Base-by-base conservation (phyloP, 306 rosid genomes). In the Fagus crenata region DNA sequence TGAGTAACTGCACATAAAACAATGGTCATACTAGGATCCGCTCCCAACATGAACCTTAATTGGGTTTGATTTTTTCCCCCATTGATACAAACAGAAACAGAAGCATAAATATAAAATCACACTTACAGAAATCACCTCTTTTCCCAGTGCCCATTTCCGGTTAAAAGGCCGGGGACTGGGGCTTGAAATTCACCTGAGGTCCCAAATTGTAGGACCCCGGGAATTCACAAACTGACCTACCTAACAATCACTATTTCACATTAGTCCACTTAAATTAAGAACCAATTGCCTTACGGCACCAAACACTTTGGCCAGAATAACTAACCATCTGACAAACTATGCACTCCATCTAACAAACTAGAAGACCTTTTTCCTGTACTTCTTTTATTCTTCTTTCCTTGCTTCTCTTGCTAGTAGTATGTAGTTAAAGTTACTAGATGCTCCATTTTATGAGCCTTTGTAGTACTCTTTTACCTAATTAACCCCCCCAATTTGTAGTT, bases 1-100 rank as follows among this genome's bases (percentile, higher is more conserved):
- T 37, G 12, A 75, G 46, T 49, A 51, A 82, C 53, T 46, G 58
- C 73, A 41, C 58, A 76, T 75, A 75, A 73, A 75, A 75, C 77
- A 79, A 55, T 80, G 82, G 82, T 69, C 94, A 86, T 81, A 78
- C 75, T 61, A 87, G 94, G 94, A 93, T 88, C 93, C 90, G 43
- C 79, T 84, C 93, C 91, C 69, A 84, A 86, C 86, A 89, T 82
- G 77, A 84, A 82, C 92, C 88, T 67, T 43, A 75, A 42, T 53
- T 83, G 72, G 91, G 89, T 55, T 41, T 67, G 78, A 75, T 83
- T 80, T 65, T 80, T 73, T 90, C 86, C 92, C 86, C 92, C 96
- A 72, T 4, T 59, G 4, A 55, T 37, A 76, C 88, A 84, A 64
- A 73, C 31, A 28, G 55, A 81, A 81, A 85, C 71, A 28, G 55